Evolutionary conservation across 73 alveolate genomes (phyloP).

Genomic region (Paramecium pentaurelia): DNA sequence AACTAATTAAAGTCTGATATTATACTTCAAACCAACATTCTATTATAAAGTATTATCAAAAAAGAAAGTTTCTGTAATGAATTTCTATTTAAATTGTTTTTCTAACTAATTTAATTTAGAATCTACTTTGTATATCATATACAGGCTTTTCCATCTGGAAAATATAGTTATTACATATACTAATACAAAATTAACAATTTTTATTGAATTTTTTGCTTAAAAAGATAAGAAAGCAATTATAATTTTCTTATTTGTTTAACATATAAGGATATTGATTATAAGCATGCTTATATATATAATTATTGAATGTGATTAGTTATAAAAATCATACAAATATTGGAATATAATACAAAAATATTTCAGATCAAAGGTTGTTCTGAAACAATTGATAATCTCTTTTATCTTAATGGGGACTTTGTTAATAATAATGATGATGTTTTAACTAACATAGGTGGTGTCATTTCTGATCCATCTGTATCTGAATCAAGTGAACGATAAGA

Average conservation of each 20-base stretch:
- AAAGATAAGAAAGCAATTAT: neutral
- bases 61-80: no score
- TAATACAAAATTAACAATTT: neutral
- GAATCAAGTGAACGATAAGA: constrained; percentile 34
- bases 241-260: no score
- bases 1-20: neutral
- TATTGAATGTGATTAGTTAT: neutral
- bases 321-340: neutral
- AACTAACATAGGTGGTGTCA: constrained; percentile 3
- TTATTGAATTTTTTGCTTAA: neutral
- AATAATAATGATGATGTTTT: neutral
- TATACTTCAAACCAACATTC: neutral
- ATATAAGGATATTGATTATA: neutral
- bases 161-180: neutral
- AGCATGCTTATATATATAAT: neutral
- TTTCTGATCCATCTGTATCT: constrained; percentile 8
- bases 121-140: neutral
- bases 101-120: neutral
- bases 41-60: no score
- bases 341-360: neutral
- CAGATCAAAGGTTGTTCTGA: neutral
- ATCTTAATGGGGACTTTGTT: constrained; percentile 21
- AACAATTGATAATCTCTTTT: constrained; percentile 12
- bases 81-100: no score
- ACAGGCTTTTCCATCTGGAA: neutral